These are phyloP conservation scores for Blumeriella jaapii DNA, from an alignment of 2,329 filamentous ascomycete genomes.

Conservation along the genomic window DNA sequence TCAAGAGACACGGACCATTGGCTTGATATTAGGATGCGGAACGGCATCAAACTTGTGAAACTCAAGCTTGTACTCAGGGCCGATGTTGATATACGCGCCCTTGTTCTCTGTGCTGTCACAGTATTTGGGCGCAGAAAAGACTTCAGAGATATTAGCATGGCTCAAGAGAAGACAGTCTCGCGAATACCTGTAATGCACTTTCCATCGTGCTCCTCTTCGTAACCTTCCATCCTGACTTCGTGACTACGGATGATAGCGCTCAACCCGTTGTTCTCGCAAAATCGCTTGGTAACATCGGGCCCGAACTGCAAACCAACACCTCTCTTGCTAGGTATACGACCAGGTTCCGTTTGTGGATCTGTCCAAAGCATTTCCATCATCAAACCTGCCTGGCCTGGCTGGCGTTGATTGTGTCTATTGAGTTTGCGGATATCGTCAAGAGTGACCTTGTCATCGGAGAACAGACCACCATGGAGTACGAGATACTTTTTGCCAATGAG, in stretches of 20 bases:
- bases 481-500: constrained; percentile 85
- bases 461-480: constrained; percentile 86
- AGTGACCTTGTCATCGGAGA: constrained; percentile 88
- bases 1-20: constrained; percentile 51
- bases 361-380: constrained; percentile 99
- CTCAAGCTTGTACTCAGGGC: constrained; percentile 78
- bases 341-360: constrained; percentile 76
- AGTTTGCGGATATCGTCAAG: constrained; percentile 91
- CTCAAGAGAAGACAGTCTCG: background rate
- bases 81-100: constrained; percentile 96
- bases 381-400: constrained; percentile 83
- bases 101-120: constrained; percentile 98
- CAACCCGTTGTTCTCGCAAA: constrained; percentile 92
- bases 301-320: constrained; percentile 96
- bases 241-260: constrained; percentile 94
- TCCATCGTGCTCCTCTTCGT: constrained; percentile 93
- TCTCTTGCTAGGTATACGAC: constrained; percentile 88
- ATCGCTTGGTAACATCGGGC: constrained; percentile 88
- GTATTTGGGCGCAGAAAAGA: constrained; percentile 95
- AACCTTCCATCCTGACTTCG: constrained; percentile 98
- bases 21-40: constrained; percentile 87
- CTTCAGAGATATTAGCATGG: constrained; percentile 31
- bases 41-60: constrained; percentile 95
- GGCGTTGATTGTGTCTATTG: constrained; percentile 79
- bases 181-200: constrained; percentile 74